These are phyloP conservation scores for Umbelopsis ramanniana DNA, from an alignment of 192 early-diverging fungal species.

Conservation along the genomic window DNA sequence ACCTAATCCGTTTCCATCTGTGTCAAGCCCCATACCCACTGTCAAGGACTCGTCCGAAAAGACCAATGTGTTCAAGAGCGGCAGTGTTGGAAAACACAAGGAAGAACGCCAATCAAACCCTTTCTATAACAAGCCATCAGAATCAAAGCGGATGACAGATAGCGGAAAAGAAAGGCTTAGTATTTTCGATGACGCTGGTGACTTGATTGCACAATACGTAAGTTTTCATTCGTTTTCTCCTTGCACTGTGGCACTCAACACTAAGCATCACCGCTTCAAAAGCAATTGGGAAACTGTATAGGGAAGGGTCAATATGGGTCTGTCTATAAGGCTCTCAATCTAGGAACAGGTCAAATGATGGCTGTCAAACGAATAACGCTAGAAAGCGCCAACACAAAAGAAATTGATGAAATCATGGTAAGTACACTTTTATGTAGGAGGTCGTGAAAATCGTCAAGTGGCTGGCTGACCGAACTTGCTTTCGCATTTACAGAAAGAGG, in stretches of 20 bases:
- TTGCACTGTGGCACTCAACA: background rate
- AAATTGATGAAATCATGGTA: constrained; percentile 78
- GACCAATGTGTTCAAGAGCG: background rate
- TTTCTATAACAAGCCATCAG: background rate
- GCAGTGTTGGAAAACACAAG: constrained; percentile 5
- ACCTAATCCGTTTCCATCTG: constrained; percentile 3
- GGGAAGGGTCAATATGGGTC: constrained; percentile 90
- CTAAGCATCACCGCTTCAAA: constrained; percentile 38
- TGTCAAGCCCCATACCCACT: constrained; percentile 15
- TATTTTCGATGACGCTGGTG: constrained; percentile 42
- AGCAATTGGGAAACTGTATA: constrained; percentile 85
- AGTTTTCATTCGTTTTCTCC: constrained; percentile 5
- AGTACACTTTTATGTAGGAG: background rate
- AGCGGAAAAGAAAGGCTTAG: background rate
- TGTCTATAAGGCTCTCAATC: constrained; percentile 81
- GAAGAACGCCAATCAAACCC: background rate
- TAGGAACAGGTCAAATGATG: constrained; percentile 80
- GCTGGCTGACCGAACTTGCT: background rate
- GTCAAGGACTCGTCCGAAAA: background rate
- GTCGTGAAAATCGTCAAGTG: background rate
- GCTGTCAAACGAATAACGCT: constrained; percentile 88
- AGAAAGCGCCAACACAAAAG: constrained; percentile 56
- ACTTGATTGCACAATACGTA: constrained; percentile 53
- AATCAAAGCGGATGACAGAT: background rate
- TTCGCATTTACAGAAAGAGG: constrained; percentile 63